Percentiles rank a stretch among this genome's conserved stretches.
Conservation (phyloP, 2,329 filamentous ascomycete genomes). For the Fusarium chlamydosporum region DNA sequence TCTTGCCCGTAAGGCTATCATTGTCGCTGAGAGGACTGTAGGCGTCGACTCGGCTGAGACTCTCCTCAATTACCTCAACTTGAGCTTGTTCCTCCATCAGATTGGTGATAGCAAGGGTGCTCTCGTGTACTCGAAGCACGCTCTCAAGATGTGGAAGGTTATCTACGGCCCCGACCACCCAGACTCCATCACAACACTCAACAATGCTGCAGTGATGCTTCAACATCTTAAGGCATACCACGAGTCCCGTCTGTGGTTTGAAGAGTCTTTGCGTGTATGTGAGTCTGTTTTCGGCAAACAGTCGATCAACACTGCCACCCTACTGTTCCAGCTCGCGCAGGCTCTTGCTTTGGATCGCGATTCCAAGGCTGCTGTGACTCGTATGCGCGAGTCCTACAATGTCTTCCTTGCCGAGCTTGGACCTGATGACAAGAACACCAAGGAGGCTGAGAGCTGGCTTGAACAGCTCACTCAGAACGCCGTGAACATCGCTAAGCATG, state of each 20-base stretch:
- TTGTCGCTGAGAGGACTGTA: constrained; percentile 93
- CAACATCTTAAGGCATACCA: constrained; percentile 95
- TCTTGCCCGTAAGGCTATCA: constrained; percentile 94
- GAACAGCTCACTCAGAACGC: constrained; percentile 97
- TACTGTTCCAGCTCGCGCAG: constrained; percentile 97
- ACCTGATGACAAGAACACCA: constrained; percentile 94
- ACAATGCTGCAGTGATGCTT: constrained; percentile 98
- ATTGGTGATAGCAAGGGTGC: constrained; percentile 90
- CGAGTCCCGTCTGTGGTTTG: constrained; percentile 96
- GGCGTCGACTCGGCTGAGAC: constrained; percentile 96
- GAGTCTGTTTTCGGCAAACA: constrained; percentile 90
- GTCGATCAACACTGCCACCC: constrained; percentile 92
- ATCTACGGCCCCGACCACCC: constrained; percentile 95
- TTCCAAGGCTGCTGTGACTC: constrained; percentile 88
- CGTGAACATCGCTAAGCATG: constrained; percentile 92
- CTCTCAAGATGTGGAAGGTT: constrained; percentile 95
- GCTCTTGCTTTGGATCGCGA: constrained; percentile 96
- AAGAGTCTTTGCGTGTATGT: constrained; percentile 89
- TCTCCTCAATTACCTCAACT: constrained; percentile 93
- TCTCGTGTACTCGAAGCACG: constrained; percentile 91
- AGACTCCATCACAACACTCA: constrained; percentile 97
- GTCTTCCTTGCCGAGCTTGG: constrained; percentile 93
- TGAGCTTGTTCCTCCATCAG: constrained; percentile 93
- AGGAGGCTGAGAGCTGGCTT: constrained; percentile 96
- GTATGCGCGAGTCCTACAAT: constrained; percentile 97